Conservation (phyloP, 257 asterid species). For the Nicotiana obtusifolia region DNA sequence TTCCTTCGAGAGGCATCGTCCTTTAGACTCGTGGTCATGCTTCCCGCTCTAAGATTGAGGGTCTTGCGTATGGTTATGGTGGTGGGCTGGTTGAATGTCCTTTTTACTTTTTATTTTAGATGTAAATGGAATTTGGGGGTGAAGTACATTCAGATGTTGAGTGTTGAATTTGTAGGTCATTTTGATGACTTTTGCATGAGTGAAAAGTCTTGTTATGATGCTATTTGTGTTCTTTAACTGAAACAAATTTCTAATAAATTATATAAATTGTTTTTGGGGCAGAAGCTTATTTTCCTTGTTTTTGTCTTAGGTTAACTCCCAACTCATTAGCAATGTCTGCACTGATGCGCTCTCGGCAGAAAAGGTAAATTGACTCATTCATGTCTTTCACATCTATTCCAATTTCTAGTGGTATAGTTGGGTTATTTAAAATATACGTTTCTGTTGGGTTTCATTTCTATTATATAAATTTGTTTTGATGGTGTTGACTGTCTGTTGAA, state of each 20-base stretch:
- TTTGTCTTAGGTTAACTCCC: slow-evolving; percentile 80
- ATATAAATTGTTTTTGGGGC: neutral
- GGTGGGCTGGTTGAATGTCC: neutral
- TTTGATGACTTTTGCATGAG: neutral
- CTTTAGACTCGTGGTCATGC: neutral
- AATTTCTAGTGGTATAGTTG: neutral
- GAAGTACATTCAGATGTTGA: neutral
- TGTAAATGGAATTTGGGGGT: neutral
- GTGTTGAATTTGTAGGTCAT: slow-evolving; percentile 2
- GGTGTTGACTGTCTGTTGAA: neutral
- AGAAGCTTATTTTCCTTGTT: slow-evolving; percentile 1
- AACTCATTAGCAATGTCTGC: slow-evolving; percentile 95
- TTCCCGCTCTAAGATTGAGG: neutral
- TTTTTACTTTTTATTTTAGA: neutral
- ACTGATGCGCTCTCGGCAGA: slow-evolving; percentile 98
- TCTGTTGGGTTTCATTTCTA: neutral
- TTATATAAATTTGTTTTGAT: neutral
- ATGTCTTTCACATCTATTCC: neutral
- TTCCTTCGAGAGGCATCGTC: neutral
- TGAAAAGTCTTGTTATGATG: neutral
- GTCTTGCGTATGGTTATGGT: neutral
- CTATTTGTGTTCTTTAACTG: neutral
- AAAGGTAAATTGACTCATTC: slow-evolving; percentile 45
- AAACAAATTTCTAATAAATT: neutral
- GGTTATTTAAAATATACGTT: neutral